Base-by-base conservation (phyloP, 2,329 filamentous ascomycete genomes). In the Clonostachys rhizophaga region DNA sequence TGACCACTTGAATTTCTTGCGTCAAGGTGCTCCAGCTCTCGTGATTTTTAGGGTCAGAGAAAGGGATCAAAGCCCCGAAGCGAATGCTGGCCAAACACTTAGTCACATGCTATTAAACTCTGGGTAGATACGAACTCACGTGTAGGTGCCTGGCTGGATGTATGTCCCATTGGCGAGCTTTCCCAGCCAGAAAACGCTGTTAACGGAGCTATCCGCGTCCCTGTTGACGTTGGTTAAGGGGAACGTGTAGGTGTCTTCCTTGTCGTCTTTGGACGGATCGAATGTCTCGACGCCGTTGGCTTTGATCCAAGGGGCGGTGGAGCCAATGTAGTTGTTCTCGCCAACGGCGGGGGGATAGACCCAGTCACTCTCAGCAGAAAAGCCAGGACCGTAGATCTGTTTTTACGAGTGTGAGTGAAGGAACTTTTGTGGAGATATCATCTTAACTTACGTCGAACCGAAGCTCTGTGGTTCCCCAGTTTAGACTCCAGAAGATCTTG, bases 281-380 rank as follows among this genome's bases (percentile, higher is more conserved):
- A 36, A 47, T 34, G 37, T 47, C 40, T 47, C 41, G 24, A 36
- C 12, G 33, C 40, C 34, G 14, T 35, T 34, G 9, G 43, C 45
- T 9, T 40, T 42, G 14, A 47, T 40, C 46, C 55, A 61, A 13
- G 53, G 56, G 50, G 52, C 49, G 4, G 58, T 58, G 2, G 60
- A 58, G 10, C 46, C 34, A 18, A 47, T 39, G 33, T 47, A 34
- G 40, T 42, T 35, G 17, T 44, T 58, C 49, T 60, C 24, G 8
- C 64, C 64, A 8, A 54, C 47, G 1, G 58, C 56, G 2, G 64
- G 65, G 6, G 65, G 66, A 44, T 66, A 67, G 16, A 47, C 44
- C 65, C 64, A 68, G 17, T 63, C 51, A 8, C 53, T 45, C 43
- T 65, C 59, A 0, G 50, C 55, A 10, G 9, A 30, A 47, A 56